A percentile compares a stretch with the other conserved stretches of the same genome.
Conservation (phyloP, 805 yeast species). For the Schwanniomyces sp. region DNA sequence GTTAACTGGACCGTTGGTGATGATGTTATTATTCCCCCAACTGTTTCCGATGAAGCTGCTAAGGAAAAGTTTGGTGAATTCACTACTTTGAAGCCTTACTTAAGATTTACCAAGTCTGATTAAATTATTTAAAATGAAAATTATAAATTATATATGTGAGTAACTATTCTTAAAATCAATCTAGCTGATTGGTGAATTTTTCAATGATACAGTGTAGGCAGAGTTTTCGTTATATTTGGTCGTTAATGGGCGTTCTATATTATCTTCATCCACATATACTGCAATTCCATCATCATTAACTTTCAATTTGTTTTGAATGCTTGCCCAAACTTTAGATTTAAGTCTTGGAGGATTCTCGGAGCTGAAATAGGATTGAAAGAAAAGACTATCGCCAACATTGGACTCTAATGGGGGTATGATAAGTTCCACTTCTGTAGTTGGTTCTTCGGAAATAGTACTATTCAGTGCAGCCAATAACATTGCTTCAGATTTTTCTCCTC, state of each 20-base stretch:
- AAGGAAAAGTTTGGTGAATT: slow-evolving; percentile 60
- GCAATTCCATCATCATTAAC: slow-evolving; percentile 32
- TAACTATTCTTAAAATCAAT: background rate
- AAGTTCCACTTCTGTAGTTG: slow-evolving; percentile 37
- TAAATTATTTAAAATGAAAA: background rate
- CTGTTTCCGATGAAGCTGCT: slow-evolving; percentile 60
- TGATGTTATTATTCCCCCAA: slow-evolving; percentile 72
- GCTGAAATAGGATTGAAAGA: slow-evolving; percentile 27
- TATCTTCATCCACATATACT: slow-evolving; percentile 18
- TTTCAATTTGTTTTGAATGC: slow-evolving; percentile 23
- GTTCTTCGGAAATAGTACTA: slow-evolving; percentile 8
- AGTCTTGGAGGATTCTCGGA: slow-evolving; percentile 20
- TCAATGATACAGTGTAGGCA: slow-evolving; percentile 1
- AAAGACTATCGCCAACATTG: slow-evolving; percentile 38
- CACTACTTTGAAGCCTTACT: slow-evolving; percentile 60
- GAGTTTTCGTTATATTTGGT: slow-evolving; percentile 4
- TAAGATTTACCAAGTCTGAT: slow-evolving; percentile 49
- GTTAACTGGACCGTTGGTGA: slow-evolving; percentile 73
- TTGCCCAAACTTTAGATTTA: slow-evolving; percentile 35
- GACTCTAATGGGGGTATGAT: slow-evolving; percentile 45
- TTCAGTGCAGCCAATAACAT: slow-evolving; percentile 64
- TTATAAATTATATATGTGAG: background rate
- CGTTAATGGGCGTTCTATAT: slow-evolving; percentile 16
- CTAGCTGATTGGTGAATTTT: slow-evolving; percentile 2
- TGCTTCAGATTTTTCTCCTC: slow-evolving; percentile 62